Percentiles rank a stretch among this genome's conserved stretches.
Conservation (phyloP, 139 green algal species). For the Ostreobium quekettii region DNA sequence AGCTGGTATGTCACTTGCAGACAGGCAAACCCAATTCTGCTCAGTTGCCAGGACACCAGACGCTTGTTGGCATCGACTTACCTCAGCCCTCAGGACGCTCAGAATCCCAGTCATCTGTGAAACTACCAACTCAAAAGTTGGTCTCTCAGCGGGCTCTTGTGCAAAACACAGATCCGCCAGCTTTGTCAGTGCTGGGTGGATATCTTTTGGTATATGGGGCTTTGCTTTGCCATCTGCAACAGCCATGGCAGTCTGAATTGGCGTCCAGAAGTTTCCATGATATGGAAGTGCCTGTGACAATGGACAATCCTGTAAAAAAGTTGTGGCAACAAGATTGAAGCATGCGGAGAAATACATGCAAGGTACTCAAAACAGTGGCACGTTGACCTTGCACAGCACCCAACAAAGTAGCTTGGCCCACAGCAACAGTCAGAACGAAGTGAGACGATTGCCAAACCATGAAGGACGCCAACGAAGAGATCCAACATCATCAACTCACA, state of each 20-base stretch:
- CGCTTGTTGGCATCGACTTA: too few relatives aligned
- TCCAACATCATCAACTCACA: too few relatives aligned
- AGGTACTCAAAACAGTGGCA: too few relatives aligned
- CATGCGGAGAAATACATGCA: neutral
- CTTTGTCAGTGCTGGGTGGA: neutral
- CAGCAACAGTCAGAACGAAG: too few relatives aligned
- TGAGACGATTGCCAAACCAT: too few relatives aligned
- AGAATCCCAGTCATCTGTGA: conserved; percentile 8
- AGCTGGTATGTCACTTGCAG: too few relatives aligned
- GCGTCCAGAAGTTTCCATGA: conserved; percentile 4
- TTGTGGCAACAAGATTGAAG: neutral
- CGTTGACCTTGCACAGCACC: too few relatives aligned
- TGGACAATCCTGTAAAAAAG: neutral
- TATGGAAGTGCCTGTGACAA: conserved; percentile 9
- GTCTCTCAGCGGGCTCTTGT: neutral
- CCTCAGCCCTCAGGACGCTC: neutral
- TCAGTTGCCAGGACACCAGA: too few relatives aligned
- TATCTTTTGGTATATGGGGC: neutral
- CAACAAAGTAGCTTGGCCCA: too few relatives aligned
- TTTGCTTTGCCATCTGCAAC: conserved; percentile 11
- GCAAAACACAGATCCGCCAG: neutral
- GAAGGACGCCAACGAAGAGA: too few relatives aligned
- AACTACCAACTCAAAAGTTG: conserved; percentile 1
- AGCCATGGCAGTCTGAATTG: conserved; percentile 3
- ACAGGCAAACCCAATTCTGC: too few relatives aligned